Evolutionary conservation across 352 stramenopile genomes (phyloP).

Genomic region (Phytophthora sansomeana): DNA sequence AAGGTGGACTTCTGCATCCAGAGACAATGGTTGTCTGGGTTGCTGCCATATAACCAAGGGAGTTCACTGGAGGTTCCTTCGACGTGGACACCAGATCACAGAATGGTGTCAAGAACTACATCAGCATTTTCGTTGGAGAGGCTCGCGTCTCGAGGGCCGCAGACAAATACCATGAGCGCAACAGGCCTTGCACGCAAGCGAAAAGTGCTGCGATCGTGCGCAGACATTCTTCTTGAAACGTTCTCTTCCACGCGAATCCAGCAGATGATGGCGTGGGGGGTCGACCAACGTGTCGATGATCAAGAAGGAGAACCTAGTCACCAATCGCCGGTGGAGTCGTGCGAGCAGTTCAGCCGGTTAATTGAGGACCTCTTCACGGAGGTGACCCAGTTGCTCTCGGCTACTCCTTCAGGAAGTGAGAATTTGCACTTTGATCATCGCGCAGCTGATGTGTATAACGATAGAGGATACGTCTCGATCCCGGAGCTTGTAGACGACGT

Average conservation of each 20-base stretch:
- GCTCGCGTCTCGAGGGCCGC: background rate
- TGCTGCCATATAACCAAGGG: background rate
- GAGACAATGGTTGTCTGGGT: background rate
- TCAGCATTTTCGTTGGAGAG: conserved; percentile 3
- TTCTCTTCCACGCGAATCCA: conserved; percentile 12
- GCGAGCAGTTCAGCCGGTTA: too few species aligned
- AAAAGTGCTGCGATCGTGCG: conserved; percentile 7
- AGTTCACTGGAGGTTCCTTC: background rate
- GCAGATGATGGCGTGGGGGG: too few species aligned
- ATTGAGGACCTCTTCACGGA: too few species aligned
- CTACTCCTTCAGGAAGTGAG: too few species aligned
- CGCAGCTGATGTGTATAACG: too few species aligned
- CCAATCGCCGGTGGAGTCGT: too few species aligned
- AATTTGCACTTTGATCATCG: too few species aligned
- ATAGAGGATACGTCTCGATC: too few species aligned
- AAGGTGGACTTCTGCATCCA: conserved; percentile 9
- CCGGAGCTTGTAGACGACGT: too few species aligned
- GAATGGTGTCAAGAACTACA: background rate
- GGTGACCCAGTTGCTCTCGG: too few species aligned
- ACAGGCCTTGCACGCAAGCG: background rate
- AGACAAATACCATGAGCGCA: background rate
- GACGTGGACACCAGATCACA: background rate
- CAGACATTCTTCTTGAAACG: background rate
- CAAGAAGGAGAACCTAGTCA: too few species aligned
- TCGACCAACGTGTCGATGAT: too few species aligned